These are phyloP conservation scores for Trametes hirsuta DNA, from an alignment of 1,284 basidiomycete genomes.

Conservation along the genomic window DNA sequence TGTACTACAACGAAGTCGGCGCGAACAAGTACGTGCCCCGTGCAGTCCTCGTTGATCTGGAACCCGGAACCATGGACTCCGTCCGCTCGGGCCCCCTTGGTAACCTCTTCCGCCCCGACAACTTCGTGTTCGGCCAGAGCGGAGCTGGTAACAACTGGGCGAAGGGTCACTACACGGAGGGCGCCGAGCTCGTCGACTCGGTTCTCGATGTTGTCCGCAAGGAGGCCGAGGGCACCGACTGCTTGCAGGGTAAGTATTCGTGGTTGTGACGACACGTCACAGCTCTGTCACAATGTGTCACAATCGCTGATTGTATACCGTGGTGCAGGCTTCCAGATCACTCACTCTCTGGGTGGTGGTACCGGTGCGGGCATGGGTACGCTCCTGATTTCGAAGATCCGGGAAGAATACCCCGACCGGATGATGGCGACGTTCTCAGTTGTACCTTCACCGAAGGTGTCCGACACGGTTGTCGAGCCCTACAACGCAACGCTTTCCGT, in stretches of 20 bases:
- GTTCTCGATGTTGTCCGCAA: constrained; percentile 89
- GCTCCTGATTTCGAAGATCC: constrained; percentile 88
- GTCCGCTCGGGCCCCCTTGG: constrained; percentile 87
- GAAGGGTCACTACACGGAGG: constrained; percentile 94
- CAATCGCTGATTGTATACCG: constrained; percentile 14
- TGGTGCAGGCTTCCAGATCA: constrained; percentile 86
- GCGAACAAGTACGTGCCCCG: constrained; percentile 96
- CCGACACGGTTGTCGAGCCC: constrained; percentile 97
- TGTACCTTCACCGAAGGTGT: constrained; percentile 94
- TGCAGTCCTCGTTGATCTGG: constrained; percentile 92
- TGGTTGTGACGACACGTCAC: constrained; percentile 24
- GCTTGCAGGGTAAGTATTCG: constrained; percentile 75
- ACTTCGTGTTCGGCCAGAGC: constrained; percentile 89
- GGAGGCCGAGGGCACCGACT: constrained; percentile 91
- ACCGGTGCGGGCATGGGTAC: constrained; percentile 95
- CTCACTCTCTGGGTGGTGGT: constrained; percentile 96
- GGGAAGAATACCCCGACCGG: constrained; percentile 93
- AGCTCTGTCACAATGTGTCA: constrained; percentile 16
- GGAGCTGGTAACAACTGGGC: constrained; percentile 98
- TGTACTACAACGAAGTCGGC: constrained; percentile 93
- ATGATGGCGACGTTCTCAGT: constrained; percentile 99
- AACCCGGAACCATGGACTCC: constrained; percentile 97
- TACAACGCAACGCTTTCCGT: constrained; percentile 96
- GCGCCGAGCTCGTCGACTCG: constrained; percentile 94
- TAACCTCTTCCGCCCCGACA: constrained; percentile 92